A percentile compares a stretch with the other conserved stretches of the same genome.
phyloP scores from a whole-genome alignment of 2,329 filamentous ascomycete genomes.

The Botrytis medusae region DNA sequence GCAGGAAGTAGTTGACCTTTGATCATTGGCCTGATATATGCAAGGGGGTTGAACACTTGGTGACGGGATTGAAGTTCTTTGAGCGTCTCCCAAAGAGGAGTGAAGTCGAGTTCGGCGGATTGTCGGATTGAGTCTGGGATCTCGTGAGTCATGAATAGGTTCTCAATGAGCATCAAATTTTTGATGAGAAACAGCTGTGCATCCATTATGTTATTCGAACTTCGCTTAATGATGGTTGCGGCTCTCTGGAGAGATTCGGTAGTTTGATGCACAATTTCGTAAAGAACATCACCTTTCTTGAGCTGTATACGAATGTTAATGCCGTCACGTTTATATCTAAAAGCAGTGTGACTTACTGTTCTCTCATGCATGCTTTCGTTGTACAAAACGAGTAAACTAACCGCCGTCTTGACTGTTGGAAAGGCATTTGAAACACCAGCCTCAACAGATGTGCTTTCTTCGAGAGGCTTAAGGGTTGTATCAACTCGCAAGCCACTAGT shows the following conservation, averaged over 20 bases:
- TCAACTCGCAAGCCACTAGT: constrained; percentile 19
- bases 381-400: constrained; percentile 61
- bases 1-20: constrained; percentile 40
- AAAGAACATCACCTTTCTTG: constrained; percentile 56
- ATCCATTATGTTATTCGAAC: constrained; percentile 61
- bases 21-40: constrained; percentile 46
- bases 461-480: constrained; percentile 41
- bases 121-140: constrained; percentile 67
- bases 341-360: constrained; percentile 32
- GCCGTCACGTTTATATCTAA: constrained; percentile 8
- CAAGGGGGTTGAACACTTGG: constrained; percentile 56
- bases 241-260: constrained; percentile 80
- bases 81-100: constrained; percentile 64
- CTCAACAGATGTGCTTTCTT: constrained; percentile 57
- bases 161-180: constrained; percentile 91
- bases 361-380: constrained; percentile 45
- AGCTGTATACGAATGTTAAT: constrained; percentile 28
- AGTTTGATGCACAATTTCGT: constrained; percentile 86
- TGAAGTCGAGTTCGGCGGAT: constrained; percentile 57
- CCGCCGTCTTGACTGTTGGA: constrained; percentile 56
- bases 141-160: constrained; percentile 93
- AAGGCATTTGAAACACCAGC: constrained; percentile 57
- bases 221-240: constrained; percentile 66
- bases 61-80: constrained; percentile 45
- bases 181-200: constrained; percentile 91